These are phyloP conservation scores for Albugo candida DNA, from an alignment of 352 stramenopile species.

Conservation along the genomic window DNA sequence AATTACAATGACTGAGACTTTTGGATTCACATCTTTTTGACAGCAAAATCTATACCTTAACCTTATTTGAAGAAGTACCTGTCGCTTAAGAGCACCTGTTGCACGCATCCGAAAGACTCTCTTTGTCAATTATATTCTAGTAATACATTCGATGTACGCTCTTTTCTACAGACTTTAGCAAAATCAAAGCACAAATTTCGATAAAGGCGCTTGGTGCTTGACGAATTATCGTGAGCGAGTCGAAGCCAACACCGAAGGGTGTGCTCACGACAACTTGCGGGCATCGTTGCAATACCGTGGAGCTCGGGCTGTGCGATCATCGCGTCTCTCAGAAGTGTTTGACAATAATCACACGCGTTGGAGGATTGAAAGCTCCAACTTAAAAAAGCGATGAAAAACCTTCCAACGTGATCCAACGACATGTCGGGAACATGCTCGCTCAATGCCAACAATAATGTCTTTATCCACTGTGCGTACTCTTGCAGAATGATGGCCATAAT, in stretches of 20 bases:
- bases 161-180: constrained; percentile 55
- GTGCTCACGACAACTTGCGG: constrained; percentile 22
- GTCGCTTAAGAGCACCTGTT: neutral
- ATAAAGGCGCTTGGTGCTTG: constrained; percentile 31
- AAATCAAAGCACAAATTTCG: constrained; percentile 38
- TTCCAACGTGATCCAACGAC: constrained; percentile 29
- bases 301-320: constrained; percentile 13
- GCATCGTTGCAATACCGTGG: constrained; percentile 20
- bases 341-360: constrained; percentile 14
- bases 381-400: constrained; percentile 31
- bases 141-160: constrained; percentile 31
- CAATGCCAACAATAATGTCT: constrained; percentile 25
- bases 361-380: constrained; percentile 11
- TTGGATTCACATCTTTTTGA: neutral
- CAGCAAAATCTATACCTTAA: neutral
- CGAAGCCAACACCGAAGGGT: constrained; percentile 33
- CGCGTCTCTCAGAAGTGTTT: constrained; percentile 14
- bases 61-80: too few relatives aligned
- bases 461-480: constrained; percentile 20
- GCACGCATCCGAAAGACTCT: neutral
- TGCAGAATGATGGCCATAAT: constrained; percentile 29
- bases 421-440: constrained; percentile 28
- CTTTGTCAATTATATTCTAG: constrained; percentile 7
- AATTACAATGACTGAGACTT: constrained; percentile 5
- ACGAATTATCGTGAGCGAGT: constrained; percentile 25